Evolutionary conservation across 2,329 filamentous ascomycete genomes (phyloP), one percentile per base, ranked within the genome.

Genomic region (Fusarium sp.): DNA sequence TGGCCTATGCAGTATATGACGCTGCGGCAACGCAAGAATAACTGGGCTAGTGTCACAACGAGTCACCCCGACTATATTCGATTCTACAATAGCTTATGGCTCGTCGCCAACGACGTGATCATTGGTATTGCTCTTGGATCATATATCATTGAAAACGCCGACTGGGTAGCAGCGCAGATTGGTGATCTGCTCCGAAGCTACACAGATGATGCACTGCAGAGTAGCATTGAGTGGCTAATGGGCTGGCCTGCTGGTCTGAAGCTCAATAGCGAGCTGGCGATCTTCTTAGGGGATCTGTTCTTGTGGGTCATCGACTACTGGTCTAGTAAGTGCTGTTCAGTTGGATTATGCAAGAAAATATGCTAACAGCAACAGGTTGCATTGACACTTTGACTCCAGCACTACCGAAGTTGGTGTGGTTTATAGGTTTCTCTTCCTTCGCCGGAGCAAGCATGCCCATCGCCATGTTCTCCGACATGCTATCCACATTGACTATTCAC

Each of bases 281-380:
- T 89, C n/a, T 99, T 99, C 74, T 87, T 99, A 12, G 96, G 96
- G 68, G 95, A 98, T 76, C 83, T 99, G 4, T 99, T 99, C 77
- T 85, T 98, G 3, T 99, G 96, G 96, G 96, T 99, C 50, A 98
- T 99, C 71, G 95, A 98, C 71, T 97, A 98, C 78, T 99, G 96
- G 96, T 93, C 94, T 61, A 92, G 92, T 93, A 83, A 78, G 89
- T 83, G 34, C 31, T 27, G 16, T 46, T 40, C 18, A 28, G 40
- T 12, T 23, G 3, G 7, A 23, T 10, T 12, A 40, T n/a, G 15
- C 12, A 36, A 7, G n/a, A 10, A 10, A 9, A 16, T 40, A 28
- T 9, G 54, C 76, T 80, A 61, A 81, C 72, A 11, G 27, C 16
- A 27, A n/a, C 59, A 91, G 92, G 87, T 73, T 96, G 91, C 76